A percentile compares a stretch with the other conserved stretches of the same genome.
Conservation (phyloP, 768 basidiomycete species). For the Kwoniella sp. region DNA sequence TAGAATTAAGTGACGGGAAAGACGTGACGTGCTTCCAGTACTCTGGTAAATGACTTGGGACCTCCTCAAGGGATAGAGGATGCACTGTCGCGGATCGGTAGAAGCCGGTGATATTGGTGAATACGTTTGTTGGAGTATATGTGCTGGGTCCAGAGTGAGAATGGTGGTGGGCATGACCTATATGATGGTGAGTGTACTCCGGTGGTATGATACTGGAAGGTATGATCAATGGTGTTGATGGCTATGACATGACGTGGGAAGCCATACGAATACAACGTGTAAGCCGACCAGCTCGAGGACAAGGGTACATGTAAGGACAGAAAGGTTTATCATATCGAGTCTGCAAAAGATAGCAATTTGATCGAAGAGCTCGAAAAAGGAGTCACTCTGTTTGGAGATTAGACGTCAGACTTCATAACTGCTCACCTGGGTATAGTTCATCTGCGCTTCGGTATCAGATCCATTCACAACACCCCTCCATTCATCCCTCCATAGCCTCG, state of each 20-base stretch:
- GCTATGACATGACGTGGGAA: slow-evolving; percentile 25
- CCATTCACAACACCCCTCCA: slow-evolving; percentile 41
- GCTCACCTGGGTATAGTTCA: slow-evolving; percentile 47
- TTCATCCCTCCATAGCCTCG: slow-evolving; percentile 33
- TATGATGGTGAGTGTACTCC: slow-evolving; percentile 28
- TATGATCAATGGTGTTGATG: slow-evolving; percentile 24
- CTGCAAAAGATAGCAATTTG: no score
- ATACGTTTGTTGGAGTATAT: slow-evolving; percentile 16
- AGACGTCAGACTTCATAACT: no score
- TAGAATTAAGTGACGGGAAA: slow-evolving; percentile 13
- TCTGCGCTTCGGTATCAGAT: slow-evolving; percentile 18
- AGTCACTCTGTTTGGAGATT: no score
- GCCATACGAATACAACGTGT: neutral
- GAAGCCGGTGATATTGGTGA: slow-evolving; percentile 53
- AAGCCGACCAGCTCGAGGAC: no score
- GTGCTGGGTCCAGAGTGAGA: neutral
- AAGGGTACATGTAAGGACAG: no score
- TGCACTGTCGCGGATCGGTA: slow-evolving; percentile 43
- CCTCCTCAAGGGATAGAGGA: slow-evolving; percentile 22
- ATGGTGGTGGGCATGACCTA: neutral
- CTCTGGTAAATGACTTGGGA: slow-evolving; percentile 15
- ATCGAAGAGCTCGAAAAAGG: no score
- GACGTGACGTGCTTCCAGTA: slow-evolving; percentile 19
- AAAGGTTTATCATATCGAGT: no score
- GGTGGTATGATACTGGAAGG: slow-evolving; percentile 36